Evolutionary conservation across 129 eudicot species (phyloP), one percentile per base, ranked within the genome.

Genomic region (Flaveria trinervia): DNA sequence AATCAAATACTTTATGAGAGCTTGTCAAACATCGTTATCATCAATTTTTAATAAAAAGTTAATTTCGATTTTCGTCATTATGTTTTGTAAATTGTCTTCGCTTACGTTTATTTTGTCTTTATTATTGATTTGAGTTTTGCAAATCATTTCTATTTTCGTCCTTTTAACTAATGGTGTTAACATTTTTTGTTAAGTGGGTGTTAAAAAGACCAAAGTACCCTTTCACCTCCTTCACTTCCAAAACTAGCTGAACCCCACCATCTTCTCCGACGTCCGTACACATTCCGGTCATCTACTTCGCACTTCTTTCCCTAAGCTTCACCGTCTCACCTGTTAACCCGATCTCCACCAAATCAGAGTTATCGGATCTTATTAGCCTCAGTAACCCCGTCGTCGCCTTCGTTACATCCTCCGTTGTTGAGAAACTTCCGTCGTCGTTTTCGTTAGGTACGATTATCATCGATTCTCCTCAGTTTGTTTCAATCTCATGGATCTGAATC

Each of bases 251-350:
- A n/a, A n/a, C n/a, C n/a, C n/a, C n/a, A n/a, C n/a, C n/a, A n/a
- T n/a, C n/a, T 74, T 82, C 90, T 43, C 97, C 96, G 0, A 55
- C 97, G 3, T 87, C 97, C 41, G 11, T 87, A 30, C 86, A 83
- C 64, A 56, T 91, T 52, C 98, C 98, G 0, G 76, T 93, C 5
- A 80, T 93, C 64, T 93, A 91, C 77, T 87, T 93, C 78, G 72
- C 98, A 13, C 90, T 93, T 39, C 87, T 93, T 57, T 84, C 96
- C 16, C 71, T 93, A 5, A 89, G 92, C 74, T 78, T 89, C 70
- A 83, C 76, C 54, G 65, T 91, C 26, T 93, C 98, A 5, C 98
- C 97, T 1, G 92, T 88, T 1, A 93, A 91, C 23, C 98, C 98
- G 23, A 61, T 93, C 1, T 85, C 96, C n/a, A 80, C 97, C 30